Evolutionary conservation across 208 protist species (phyloP).

Genomic region (Trypanosoma avium): DNA sequence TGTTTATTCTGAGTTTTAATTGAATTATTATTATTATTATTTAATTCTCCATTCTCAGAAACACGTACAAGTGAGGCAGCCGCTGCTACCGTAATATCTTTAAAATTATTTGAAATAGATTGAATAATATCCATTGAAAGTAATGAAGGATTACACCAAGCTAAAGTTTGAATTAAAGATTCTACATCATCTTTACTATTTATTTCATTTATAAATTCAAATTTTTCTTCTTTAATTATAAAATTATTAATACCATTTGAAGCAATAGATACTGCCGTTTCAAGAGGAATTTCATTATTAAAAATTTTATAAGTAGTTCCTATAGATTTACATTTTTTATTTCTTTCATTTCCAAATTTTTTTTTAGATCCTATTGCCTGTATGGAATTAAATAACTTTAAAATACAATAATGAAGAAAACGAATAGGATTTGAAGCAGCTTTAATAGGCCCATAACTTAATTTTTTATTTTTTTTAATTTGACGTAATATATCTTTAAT

Average conservation of each 20-base stretch:
- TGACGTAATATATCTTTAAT: conserved; percentile 2
- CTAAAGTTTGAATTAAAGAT: conserved; percentile 2
- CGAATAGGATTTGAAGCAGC: conserved; percentile 4
- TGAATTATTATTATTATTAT: background rate
- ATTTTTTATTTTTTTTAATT: too few species aligned
- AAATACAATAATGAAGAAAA: conserved; percentile 6
- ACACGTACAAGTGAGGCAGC: conserved; percentile 8
- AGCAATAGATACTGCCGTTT: conserved; percentile 1
- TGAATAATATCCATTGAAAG: background rate
- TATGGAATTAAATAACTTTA: conserved; percentile 1
- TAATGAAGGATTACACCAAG: background rate
- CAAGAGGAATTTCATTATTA: background rate
- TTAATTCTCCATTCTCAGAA: background rate
- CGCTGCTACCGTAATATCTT: conserved; percentile 11
- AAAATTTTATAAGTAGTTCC: background rate
- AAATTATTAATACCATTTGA: background rate
- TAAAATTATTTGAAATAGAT: conserved; percentile 9
- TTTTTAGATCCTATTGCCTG: background rate
- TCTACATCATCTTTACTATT: background rate
- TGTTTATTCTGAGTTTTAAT: background rate
- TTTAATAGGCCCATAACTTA: background rate
- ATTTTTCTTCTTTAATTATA: background rate
- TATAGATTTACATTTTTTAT: too few species aligned
- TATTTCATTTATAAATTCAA: background rate
- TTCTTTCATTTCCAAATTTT: background rate